These are phyloP conservation scores for Ophiobolus disseminans DNA, from an alignment of 2,329 filamentous ascomycete genomes.

Conservation along the genomic window DNA sequence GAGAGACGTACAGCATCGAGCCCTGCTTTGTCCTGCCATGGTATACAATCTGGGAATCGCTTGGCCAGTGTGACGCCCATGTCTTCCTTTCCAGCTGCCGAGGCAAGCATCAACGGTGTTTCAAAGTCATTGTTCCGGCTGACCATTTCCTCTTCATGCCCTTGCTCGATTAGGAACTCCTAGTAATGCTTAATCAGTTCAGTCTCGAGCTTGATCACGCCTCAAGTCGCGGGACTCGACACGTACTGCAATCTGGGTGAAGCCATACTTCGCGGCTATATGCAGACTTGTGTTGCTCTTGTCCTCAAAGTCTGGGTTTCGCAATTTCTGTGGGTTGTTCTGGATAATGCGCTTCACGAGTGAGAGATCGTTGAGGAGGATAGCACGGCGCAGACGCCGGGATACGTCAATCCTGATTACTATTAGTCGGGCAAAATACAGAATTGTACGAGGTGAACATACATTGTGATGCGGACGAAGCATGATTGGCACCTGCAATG, in stretches of 20 bases:
- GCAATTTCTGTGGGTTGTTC: slow-evolving; percentile 72
- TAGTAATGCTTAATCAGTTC: slow-evolving; percentile 25
- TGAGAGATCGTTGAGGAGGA: slow-evolving; percentile 74
- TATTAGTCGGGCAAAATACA: not conserved
- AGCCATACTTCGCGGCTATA: slow-evolving; percentile 76
- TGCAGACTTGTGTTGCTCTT: slow-evolving; percentile 86
- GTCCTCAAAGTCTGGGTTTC: slow-evolving; percentile 78
- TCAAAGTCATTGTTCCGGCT: slow-evolving; percentile 81
- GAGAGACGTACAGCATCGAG: slow-evolving; percentile 68
- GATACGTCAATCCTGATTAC: slow-evolving; percentile 73
- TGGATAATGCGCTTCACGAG: slow-evolving; percentile 80
- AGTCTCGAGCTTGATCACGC: not conserved
- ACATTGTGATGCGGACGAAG: slow-evolving; percentile 31
- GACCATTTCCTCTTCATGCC: slow-evolving; percentile 76
- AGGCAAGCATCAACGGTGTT: slow-evolving; percentile 82
- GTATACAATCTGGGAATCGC: slow-evolving; percentile 67
- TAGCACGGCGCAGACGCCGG: slow-evolving; percentile 80
- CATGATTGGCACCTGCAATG: slow-evolving; percentile 27
- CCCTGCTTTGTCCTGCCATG: slow-evolving; percentile 70
- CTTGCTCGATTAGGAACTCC: slow-evolving; percentile 72
- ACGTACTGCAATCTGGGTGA: slow-evolving; percentile 68
- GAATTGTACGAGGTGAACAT: slow-evolving; percentile 3
- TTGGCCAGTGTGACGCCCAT: slow-evolving; percentile 75
- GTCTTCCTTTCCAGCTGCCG: slow-evolving; percentile 72
- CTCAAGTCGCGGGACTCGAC: not conserved